These are phyloP conservation scores for Candida tibetensis DNA, from an alignment of 805 yeast species.

Conservation along the genomic window DNA sequence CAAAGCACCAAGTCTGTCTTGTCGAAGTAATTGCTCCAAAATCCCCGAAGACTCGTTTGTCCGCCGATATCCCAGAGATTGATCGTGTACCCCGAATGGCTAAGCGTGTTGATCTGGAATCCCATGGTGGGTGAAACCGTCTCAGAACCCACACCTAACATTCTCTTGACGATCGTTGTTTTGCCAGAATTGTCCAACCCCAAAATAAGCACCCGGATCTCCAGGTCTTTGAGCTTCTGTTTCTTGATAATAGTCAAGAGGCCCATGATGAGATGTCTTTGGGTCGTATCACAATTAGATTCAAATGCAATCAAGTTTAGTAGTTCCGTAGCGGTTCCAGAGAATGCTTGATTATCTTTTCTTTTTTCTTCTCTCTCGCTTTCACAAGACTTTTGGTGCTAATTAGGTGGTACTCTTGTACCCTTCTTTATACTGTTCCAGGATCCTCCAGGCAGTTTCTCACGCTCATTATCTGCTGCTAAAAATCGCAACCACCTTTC, in stretches of 20 bases:
- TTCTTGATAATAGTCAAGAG: constrained; percentile 74
- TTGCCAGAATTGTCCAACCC: constrained; percentile 94
- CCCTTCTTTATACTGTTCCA: too few species aligned
- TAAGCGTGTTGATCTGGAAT: constrained; percentile 68
- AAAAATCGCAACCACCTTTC: too few species aligned
- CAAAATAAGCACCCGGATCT: constrained; percentile 67
- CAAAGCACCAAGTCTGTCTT: constrained; percentile 71
- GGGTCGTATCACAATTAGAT: too few species aligned
- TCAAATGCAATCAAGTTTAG: too few species aligned
- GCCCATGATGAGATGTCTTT: constrained; percentile 73
- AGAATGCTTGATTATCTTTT: too few species aligned
- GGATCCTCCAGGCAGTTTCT: too few species aligned
- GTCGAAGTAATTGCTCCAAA: constrained; percentile 84
- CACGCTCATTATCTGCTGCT: too few species aligned
- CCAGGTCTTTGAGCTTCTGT: constrained; percentile 77
- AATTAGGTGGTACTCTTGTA: too few species aligned
- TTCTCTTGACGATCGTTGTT: constrained; percentile 69
- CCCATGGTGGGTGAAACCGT: constrained; percentile 89
- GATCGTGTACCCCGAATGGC: constrained; percentile 41
- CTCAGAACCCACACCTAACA: constrained; percentile 49
- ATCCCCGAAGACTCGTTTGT: constrained; percentile 37
- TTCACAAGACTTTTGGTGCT: too few species aligned
- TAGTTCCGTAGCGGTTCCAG: too few species aligned
- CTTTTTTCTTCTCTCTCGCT: too few species aligned
- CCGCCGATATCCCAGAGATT: constrained; percentile 90